phyloP scores from a whole-genome alignment of 495 filamentous ascomycete genomes.

The Rhypophila decipiens region DNA sequence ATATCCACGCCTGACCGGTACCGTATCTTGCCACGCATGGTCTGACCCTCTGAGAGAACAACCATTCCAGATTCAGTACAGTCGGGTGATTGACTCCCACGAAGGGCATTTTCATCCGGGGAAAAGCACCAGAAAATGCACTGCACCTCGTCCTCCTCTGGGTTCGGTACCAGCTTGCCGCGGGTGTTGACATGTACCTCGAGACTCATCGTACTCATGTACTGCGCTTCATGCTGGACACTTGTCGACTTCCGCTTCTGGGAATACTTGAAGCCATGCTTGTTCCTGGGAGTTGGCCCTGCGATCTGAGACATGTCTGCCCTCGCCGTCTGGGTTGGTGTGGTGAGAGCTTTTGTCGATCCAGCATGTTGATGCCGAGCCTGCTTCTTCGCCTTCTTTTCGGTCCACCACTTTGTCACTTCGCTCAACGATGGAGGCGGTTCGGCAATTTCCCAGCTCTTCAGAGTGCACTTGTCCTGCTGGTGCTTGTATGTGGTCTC shows the following conservation, averaged over 20 bases:
- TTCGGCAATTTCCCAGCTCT: conserved; percentile 58
- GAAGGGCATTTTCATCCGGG: conserved; percentile 51
- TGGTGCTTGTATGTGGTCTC: conserved; percentile 43
- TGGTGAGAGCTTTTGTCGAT: conserved; percentile 44
- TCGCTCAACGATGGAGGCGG: conserved; percentile 66
- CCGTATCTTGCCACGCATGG: conserved; percentile 43
- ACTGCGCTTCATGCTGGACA: conserved; percentile 79
- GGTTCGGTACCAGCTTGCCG: conserved; percentile 73
- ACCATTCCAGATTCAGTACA: conserved; percentile 53
- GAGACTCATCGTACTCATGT: conserved; percentile 95
- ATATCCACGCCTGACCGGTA: conserved; percentile 51
- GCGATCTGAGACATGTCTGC: conserved; percentile 75
- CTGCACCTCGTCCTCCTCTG: conserved; percentile 81
- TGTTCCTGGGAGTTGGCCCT: conserved; percentile 79
- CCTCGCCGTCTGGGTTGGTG: conserved; percentile 28
- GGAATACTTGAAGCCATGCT: conserved; percentile 79
- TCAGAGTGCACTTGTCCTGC: conserved; percentile 46
- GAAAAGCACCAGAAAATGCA: conserved; percentile 89
- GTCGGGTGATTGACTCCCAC: conserved; percentile 26
- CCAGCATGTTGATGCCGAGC: conserved; percentile 29
- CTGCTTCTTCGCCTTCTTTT: conserved; percentile 26
- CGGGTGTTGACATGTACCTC: conserved; percentile 94
- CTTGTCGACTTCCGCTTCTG: conserved; percentile 69
- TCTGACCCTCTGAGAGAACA: conserved; percentile 52
- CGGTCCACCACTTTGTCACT: conserved; percentile 61